phyloP scores from a whole-genome alignment of 768 basidiomycete species.

The Floccularia luteovirens region DNA sequence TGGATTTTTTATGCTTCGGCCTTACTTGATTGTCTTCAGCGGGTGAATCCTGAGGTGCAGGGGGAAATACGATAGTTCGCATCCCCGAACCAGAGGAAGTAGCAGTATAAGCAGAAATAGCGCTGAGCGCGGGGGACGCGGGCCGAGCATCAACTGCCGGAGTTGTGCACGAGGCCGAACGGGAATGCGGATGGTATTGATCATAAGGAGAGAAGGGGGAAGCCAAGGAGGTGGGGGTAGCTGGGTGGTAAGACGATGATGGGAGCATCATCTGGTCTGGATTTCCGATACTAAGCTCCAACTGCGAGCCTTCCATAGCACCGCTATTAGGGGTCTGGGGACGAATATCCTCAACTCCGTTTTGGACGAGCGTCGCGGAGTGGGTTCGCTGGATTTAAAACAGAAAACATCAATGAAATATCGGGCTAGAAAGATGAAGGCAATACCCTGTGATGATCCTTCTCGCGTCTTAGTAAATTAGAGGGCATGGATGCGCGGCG shows the following conservation, averaged over 20 bases:
- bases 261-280: slow-evolving; percentile 19
- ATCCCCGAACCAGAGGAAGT: slow-evolving; percentile 39
- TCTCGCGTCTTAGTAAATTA: slow-evolving; percentile 6
- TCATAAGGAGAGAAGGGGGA: slow-evolving; percentile 26
- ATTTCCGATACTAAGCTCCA: not conserved
- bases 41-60: slow-evolving; percentile 11
- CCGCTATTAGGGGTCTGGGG: not conserved
- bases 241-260: slow-evolving; percentile 36
- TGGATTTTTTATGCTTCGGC: slow-evolving; percentile 58
- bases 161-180: slow-evolving; percentile 33
- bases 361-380: too few relatives aligned
- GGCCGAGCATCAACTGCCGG: slow-evolving; percentile 34
- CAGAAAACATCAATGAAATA: not conserved
- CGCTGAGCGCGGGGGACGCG: slow-evolving; percentile 57
- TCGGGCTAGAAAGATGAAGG: not conserved
- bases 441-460: not conserved
- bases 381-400: too few relatives aligned
- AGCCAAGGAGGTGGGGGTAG: slow-evolving; percentile 32
- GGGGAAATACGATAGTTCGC: slow-evolving; percentile 11
- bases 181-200: slow-evolving; percentile 33
- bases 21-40: slow-evolving; percentile 5
- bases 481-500: slow-evolving; percentile 15
- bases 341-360: not conserved
- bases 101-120: slow-evolving; percentile 41
- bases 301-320: not conserved